These are phyloP conservation scores for Dacryopinax primogenitus DNA, from an alignment of 768 basidiomycete genomes.

Conservation along the genomic window DNA sequence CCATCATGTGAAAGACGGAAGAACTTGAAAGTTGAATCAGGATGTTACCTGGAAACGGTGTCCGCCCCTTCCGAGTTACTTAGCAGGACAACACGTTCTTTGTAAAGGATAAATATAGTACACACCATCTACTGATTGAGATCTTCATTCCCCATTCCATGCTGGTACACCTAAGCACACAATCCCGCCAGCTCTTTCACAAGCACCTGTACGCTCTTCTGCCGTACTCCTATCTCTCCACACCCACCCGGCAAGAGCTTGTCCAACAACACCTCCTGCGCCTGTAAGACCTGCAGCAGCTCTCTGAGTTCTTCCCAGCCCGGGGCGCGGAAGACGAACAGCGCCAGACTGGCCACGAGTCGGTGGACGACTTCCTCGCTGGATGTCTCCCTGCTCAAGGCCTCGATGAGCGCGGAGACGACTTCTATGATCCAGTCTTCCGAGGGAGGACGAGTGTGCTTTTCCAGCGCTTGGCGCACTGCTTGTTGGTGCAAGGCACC, in stretches of 20 bases:
- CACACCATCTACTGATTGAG: background rate
- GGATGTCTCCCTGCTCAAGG: conserved; percentile 51
- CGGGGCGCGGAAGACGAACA: conserved; percentile 65
- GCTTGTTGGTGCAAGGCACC: conserved; percentile 52
- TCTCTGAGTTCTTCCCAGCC: conserved; percentile 40
- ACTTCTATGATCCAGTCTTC: conserved; percentile 82
- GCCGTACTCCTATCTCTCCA: conserved; percentile 39
- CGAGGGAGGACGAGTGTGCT: conserved; percentile 1
- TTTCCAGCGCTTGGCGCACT: conserved; percentile 33
- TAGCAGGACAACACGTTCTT: background rate
- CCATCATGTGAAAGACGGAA: no score
- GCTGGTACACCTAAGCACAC: background rate
- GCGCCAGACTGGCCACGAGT: conserved; percentile 61
- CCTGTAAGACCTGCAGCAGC: conserved; percentile 60
- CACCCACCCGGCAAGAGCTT: conserved; percentile 46
- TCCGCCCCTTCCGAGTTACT: no score
- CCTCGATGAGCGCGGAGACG: conserved; percentile 69
- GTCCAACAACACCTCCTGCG: conserved; percentile 39
- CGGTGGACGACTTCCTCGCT: conserved; percentile 84
- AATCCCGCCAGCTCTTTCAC: conserved; percentile 36
- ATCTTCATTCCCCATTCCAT: background rate
- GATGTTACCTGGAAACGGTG: no score
- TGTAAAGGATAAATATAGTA: no score
- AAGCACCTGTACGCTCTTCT: conserved; percentile 54
- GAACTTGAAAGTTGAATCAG: no score